A percentile compares a stretch with the other conserved stretches of the same genome.
Evolutionary conservation across 331 rosid species (phyloP).

Genomic region (Prunus yedoensis): DNA sequence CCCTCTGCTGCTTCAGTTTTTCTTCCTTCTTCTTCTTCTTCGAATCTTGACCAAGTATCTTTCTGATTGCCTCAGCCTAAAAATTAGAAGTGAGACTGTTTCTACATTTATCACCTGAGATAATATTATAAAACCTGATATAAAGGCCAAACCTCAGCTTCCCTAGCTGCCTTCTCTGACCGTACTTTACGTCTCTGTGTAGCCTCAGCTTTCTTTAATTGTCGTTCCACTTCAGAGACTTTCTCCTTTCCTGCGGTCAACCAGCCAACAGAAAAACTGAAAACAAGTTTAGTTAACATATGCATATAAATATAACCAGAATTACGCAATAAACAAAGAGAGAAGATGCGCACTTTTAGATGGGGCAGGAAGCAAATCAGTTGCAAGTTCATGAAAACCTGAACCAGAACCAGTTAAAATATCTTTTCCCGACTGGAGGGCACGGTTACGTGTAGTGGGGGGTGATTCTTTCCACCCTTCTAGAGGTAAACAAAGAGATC

Average conservation of each 20-base stretch:
- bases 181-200: slow-evolving; percentile 26
- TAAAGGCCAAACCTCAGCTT: slow-evolving; percentile 30
- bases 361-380: slow-evolving; percentile 21
- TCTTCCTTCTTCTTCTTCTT: slow-evolving; percentile 25
- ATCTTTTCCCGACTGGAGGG: slow-evolving; percentile 42
- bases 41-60: slow-evolving; percentile 25
- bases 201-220: slow-evolving; percentile 32
- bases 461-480: slow-evolving; percentile 22
- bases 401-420: slow-evolving; percentile 27
- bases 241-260: slow-evolving; percentile 23
- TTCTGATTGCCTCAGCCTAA: slow-evolving; percentile 32
- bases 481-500: slow-evolving; percentile 27
- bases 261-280: slow-evolving; percentile 8
- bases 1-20: slow-evolving; percentile 18
- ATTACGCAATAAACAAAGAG: background rate
- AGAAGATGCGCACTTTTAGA: slow-evolving; percentile 30
- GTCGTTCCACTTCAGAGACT: slow-evolving; percentile 21
- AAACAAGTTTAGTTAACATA: slow-evolving; percentile 8
- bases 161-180: slow-evolving; percentile 18
- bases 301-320: background rate
- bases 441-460: slow-evolving; percentile 36
- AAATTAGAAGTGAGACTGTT: background rate
- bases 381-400: slow-evolving; percentile 29
- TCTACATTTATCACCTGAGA: background rate
- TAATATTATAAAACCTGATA: background rate